phyloP scores from a whole-genome alignment of 805 yeast species.

The Starmerella vitae region DNA sequence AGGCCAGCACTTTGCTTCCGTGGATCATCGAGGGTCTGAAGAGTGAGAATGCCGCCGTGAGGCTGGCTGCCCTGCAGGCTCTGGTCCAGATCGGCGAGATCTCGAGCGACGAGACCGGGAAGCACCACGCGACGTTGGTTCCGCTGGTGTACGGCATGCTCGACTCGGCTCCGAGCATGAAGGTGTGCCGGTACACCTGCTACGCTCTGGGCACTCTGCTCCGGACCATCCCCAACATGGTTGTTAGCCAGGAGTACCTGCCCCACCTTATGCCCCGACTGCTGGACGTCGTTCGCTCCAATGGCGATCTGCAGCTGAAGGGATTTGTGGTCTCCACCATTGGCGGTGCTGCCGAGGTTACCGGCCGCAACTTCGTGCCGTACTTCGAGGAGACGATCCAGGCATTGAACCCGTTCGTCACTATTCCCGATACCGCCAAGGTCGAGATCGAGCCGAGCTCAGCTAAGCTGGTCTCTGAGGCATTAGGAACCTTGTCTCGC shows the following conservation, averaged over 20 bases:
- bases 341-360: conserved; percentile 93
- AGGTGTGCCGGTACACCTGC: conserved; percentile 82
- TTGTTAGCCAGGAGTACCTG: conserved; percentile 59
- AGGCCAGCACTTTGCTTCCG: conserved; percentile 59
- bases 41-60: conserved; percentile 60
- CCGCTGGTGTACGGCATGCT: conserved; percentile 79
- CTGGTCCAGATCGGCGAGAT: conserved; percentile 67
- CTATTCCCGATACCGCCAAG: conserved; percentile 40
- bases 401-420: conserved; percentile 67
- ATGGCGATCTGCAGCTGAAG: conserved; percentile 37
- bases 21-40: conserved; percentile 62
- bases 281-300: conserved; percentile 65
- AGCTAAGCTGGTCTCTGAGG: conserved; percentile 68
- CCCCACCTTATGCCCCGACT: conserved; percentile 84
- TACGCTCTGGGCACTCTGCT: conserved; percentile 80
- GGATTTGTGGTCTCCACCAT: conserved; percentile 80
- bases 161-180: conserved; percentile 69
- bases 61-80: conserved; percentile 74
- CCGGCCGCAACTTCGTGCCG: conserved; percentile 78
- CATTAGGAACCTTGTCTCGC: conserved; percentile 86
- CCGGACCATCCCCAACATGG: conserved; percentile 81
- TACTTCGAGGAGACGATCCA: conserved; percentile 72
- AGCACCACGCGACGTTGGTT: conserved; percentile 65
- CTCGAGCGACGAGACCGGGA: conserved; percentile 72
- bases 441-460: conserved; percentile 58